Percentiles rank a stretch among this genome's conserved stretches.
These are phyloP conservation scores for Fusarium foetens DNA, from an alignment of 2,329 filamentous ascomycete species.

Conservation along the genomic window DNA sequence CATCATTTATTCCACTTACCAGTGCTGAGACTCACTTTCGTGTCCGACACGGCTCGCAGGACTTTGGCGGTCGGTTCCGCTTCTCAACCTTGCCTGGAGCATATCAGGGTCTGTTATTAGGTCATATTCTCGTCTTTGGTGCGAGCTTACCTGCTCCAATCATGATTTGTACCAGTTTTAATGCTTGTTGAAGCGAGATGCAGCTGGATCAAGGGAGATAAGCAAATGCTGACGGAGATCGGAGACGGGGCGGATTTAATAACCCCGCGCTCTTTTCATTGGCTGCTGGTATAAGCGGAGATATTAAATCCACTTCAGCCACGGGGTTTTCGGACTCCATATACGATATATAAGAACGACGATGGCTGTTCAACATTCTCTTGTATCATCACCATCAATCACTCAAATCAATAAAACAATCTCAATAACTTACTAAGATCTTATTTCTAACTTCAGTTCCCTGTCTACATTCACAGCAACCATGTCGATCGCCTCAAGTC, in stretches of 20 bases:
- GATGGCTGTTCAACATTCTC: rapidly evolving
- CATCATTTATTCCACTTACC: too few species aligned
- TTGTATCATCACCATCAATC: rapidly evolving
- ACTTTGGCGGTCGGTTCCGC: slow-evolving; percentile 48
- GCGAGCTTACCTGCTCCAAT: slow-evolving; percentile 1
- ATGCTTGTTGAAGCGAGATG: not conserved
- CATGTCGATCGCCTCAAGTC: slow-evolving; percentile 27
- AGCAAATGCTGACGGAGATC: not conserved
- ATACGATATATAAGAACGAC: not conserved
- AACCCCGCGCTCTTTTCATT: slow-evolving; percentile 10
- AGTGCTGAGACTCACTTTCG: slow-evolving; percentile 43
- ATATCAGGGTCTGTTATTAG: not conserved
- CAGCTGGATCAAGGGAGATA: slow-evolving; percentile 2
- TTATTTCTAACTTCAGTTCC: not conserved
- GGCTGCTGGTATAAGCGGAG: not conserved
- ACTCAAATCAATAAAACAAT: too few species aligned
- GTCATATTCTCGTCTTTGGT: too few species aligned
- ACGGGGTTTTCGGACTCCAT: too few species aligned
- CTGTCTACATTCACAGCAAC: not conserved
- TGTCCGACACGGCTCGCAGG: slow-evolving; percentile 49
- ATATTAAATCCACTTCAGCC: slow-evolving; percentile 19
- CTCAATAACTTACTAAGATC: rapidly evolving
- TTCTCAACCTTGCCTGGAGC: slow-evolving; percentile 43
- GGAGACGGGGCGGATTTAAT: slow-evolving; percentile 30
- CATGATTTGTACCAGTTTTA: rapidly evolving